phyloP scores from a whole-genome alignment of 495 filamentous ascomycete species.

The Trichoderma parareesei region DNA sequence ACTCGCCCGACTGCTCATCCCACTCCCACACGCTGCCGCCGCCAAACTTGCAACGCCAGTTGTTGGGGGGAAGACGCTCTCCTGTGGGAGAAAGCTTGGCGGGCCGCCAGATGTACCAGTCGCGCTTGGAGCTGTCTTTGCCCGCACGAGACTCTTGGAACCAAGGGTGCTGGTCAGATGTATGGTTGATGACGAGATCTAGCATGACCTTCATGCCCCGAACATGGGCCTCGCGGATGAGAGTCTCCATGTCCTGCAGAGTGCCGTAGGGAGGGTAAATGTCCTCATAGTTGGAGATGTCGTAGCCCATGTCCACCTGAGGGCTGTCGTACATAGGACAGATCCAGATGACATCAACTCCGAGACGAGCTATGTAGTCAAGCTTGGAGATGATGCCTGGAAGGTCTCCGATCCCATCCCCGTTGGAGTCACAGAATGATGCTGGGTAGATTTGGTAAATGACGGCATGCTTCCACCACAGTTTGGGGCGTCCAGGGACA shows the following conservation, averaged over 20 bases:
- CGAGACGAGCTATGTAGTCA: conserved; percentile 53
- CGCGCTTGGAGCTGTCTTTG: conserved; percentile 47
- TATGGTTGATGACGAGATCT: conserved; percentile 69
- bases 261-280: conserved; percentile 59
- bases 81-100: conserved; percentile 45
- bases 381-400: conserved; percentile 56
- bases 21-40: conserved; percentile 52
- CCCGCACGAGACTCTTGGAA: conserved; percentile 55
- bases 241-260: conserved; percentile 54
- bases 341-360: conserved; percentile 57
- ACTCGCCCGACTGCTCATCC: conserved; percentile 51
- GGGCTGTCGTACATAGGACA: conserved; percentile 60
- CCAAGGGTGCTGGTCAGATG: conserved; percentile 60
- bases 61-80: conserved; percentile 54
- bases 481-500: neutral
- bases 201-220: conserved; percentile 60
- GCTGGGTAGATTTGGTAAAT: conserved; percentile 65
- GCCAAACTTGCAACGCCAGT: conserved; percentile 47
- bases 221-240: conserved; percentile 48
- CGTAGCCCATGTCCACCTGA: conserved; percentile 51
- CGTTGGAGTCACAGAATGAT: conserved; percentile 54
- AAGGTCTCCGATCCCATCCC: conserved; percentile 58
- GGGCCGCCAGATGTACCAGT: conserved; percentile 64
- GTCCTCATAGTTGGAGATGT: conserved; percentile 59
- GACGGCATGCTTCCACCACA: conserved; percentile 33